Conservation (phyloP, 2,329 filamentous ascomycete genomes). For the Pseudocercospora ulei region DNA sequence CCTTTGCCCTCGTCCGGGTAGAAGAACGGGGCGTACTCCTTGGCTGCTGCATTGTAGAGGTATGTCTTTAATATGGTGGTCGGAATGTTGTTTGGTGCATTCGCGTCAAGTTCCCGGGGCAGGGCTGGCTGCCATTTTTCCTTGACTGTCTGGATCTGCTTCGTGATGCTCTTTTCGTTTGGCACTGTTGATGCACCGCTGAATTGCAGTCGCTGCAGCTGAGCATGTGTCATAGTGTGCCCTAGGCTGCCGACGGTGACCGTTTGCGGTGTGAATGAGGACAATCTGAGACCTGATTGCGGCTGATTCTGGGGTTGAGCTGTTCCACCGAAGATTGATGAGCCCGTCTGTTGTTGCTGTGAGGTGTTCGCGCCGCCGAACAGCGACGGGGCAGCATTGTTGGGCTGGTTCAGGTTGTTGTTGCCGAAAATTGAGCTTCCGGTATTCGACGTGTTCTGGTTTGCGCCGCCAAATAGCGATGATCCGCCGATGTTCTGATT, state of each 20-base stretch:
- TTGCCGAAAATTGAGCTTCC: constrained; percentile 20
- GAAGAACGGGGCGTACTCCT: constrained; percentile 65
- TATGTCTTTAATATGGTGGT: constrained; percentile 66
- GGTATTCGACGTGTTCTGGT: constrained; percentile 22
- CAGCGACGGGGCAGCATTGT: constrained; percentile 6
- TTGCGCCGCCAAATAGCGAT: constrained; percentile 11
- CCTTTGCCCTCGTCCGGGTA: constrained; percentile 49
- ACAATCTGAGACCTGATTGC: constrained; percentile 22
- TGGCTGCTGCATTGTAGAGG: constrained; percentile 77
- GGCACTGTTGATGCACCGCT: constrained; percentile 21
- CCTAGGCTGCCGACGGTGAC: constrained; percentile 20
- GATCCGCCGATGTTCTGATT: constrained; percentile 13
- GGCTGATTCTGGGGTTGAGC: constrained; percentile 26
- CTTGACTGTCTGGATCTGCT: constrained; percentile 61
- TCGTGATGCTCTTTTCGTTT: constrained; percentile 60
- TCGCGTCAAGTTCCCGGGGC: constrained; percentile 42
- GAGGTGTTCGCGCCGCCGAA: constrained; percentile 9
- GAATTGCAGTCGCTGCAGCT: constrained; percentile 26
- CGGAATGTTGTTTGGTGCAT: constrained; percentile 14
- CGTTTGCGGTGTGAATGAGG: constrained; percentile 21
- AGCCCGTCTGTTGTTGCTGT: constrained; percentile 20
- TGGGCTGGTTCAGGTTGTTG: constrained; percentile 6
- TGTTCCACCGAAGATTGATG: not conserved
- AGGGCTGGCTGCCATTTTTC: constrained; percentile 62
- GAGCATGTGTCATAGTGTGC: constrained; percentile 24